Percentiles rank a stretch among this genome's conserved stretches.
Conservation (phyloP, 2,329 filamentous ascomycete genomes). For the Stemphylium vesicarium region DNA sequence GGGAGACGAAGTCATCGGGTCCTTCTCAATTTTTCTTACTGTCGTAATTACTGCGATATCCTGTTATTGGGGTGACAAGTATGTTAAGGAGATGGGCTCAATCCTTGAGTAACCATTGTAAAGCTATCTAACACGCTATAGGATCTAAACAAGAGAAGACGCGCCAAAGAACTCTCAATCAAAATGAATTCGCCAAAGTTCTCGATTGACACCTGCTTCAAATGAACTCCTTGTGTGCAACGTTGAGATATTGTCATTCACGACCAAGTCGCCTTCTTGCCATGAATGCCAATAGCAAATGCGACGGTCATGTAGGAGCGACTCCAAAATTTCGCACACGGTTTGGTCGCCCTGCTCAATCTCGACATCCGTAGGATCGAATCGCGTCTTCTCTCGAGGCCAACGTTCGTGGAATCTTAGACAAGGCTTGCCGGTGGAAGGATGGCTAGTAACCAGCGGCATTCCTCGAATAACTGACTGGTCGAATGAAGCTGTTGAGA, state of each 20-base stretch:
- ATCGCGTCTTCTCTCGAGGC: slow-evolving; percentile 59
- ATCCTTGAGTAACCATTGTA: no score
- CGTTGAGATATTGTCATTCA: slow-evolving; percentile 60
- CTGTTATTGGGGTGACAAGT: no score
- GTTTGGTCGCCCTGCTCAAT: slow-evolving; percentile 52
- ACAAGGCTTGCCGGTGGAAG: slow-evolving; percentile 55
- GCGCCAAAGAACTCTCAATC: slow-evolving; percentile 39
- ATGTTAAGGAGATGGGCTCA: no score
- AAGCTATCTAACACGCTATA: no score
- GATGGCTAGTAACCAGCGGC: slow-evolving; percentile 56
- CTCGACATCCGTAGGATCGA: slow-evolving; percentile 54
- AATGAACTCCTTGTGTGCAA: slow-evolving; percentile 61
- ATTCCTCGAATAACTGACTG: slow-evolving; percentile 52
- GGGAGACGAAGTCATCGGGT: no score
- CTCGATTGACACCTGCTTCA: slow-evolving; percentile 52
- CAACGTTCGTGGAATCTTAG: slow-evolving; percentile 63
- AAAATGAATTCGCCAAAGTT: slow-evolving; percentile 61
- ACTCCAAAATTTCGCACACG: slow-evolving; percentile 51
- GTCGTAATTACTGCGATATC: no score
- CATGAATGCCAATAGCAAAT: slow-evolving; percentile 60
- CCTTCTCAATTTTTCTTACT: no score
- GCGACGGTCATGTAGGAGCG: slow-evolving; percentile 57
- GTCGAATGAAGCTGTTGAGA: slow-evolving; percentile 58
- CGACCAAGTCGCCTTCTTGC: slow-evolving; percentile 62
- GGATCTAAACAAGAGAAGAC: no score